Conservation (phyloP, 768 basidiomycete species). For the Coprinellus aureogranulatus region DNA sequence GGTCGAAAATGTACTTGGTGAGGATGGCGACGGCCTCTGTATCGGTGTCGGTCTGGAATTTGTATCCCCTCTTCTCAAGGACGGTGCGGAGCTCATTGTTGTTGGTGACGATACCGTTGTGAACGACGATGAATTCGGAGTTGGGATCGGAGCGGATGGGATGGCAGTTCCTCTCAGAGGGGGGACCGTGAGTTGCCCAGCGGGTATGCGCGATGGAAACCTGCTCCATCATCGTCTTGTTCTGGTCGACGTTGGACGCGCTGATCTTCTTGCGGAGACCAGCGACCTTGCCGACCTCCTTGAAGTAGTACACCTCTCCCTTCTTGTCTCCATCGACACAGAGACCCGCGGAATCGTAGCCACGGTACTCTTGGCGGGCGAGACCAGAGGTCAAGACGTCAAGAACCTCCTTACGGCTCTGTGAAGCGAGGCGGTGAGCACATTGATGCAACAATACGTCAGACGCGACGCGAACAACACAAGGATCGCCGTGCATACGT, state of each 20-base stretch:
- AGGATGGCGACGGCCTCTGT: conserved; percentile 97
- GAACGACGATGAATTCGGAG: conserved; percentile 88
- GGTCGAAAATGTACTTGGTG: conserved; percentile 94
- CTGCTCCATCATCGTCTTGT: conserved; percentile 75
- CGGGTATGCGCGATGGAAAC: conserved; percentile 98
- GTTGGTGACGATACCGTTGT: conserved; percentile 99
- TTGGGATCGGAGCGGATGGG: conserved; percentile 82
- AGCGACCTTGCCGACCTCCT: conserved; percentile 97
- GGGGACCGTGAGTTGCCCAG: conserved; percentile 97
- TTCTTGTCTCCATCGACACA: conserved; percentile 89
- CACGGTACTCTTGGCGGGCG: conserved; percentile 94
- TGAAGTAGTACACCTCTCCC: conserved; percentile 80
- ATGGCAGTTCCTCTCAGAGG: conserved; percentile 88
- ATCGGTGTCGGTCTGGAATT: conserved; percentile 94
- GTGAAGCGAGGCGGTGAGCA: conserved; percentile 21
- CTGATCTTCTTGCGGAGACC: conserved; percentile 88
- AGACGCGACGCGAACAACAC: background rate
- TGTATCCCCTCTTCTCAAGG: conserved; percentile 92
- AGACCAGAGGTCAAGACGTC: conserved; percentile 90
- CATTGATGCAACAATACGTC: background rate
- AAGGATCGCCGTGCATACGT: background rate
- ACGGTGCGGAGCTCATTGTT: conserved; percentile 83
- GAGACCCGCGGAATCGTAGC: conserved; percentile 93
- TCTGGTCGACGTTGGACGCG: conserved; percentile 56
- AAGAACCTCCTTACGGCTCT: conserved; percentile 88